Evolutionary conservation across 139 green algal genomes (phyloP).

Genomic region (Picocystis salinarum): DNA sequence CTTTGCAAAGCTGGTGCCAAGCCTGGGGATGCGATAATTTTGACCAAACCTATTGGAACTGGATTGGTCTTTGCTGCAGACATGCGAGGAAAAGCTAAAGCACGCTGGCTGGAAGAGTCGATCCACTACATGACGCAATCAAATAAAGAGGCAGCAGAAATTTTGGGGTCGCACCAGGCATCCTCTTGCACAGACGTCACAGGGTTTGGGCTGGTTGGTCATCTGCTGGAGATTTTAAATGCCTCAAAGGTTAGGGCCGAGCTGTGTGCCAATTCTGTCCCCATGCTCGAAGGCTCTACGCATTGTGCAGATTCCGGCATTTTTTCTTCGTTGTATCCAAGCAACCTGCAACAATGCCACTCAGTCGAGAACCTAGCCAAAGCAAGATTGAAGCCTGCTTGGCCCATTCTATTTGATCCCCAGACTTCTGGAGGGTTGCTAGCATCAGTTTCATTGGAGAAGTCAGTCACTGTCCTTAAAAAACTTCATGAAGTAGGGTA

Average conservation of each 20-base stretch:
- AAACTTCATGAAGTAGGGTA: neutral
- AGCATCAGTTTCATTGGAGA: neutral
- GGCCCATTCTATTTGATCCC: slow-evolving; percentile 51
- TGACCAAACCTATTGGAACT: slow-evolving; percentile 79
- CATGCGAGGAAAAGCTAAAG: slow-evolving; percentile 43
- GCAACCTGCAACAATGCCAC: too few species aligned
- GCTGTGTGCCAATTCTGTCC: too few species aligned
- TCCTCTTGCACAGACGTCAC: slow-evolving; percentile 74
- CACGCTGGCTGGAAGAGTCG: slow-evolving; percentile 10
- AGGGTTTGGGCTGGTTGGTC: slow-evolving; percentile 76
- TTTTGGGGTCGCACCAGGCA: slow-evolving; percentile 27
- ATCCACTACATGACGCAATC: slow-evolving; percentile 29
- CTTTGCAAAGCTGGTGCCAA: slow-evolving; percentile 40
- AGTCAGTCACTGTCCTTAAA: neutral
- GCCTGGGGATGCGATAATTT: slow-evolving; percentile 44
- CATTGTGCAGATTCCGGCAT: too few species aligned
- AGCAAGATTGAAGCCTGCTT: too few species aligned
- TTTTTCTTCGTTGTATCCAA: too few species aligned
- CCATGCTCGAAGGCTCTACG: too few species aligned
- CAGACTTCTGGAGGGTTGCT: slow-evolving; percentile 42
- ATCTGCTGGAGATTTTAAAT: slow-evolving; percentile 50
- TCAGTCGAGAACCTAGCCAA: too few species aligned
- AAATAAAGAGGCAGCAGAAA: slow-evolving; percentile 22
- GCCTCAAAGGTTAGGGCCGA: slow-evolving; percentile 1
- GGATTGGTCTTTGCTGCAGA: slow-evolving; percentile 50